Percentiles rank a stretch among this genome's conserved stretches.
phyloP scores from a whole-genome alignment of 2,329 filamentous ascomycete genomes.

The Aspergillus sp. region DNA sequence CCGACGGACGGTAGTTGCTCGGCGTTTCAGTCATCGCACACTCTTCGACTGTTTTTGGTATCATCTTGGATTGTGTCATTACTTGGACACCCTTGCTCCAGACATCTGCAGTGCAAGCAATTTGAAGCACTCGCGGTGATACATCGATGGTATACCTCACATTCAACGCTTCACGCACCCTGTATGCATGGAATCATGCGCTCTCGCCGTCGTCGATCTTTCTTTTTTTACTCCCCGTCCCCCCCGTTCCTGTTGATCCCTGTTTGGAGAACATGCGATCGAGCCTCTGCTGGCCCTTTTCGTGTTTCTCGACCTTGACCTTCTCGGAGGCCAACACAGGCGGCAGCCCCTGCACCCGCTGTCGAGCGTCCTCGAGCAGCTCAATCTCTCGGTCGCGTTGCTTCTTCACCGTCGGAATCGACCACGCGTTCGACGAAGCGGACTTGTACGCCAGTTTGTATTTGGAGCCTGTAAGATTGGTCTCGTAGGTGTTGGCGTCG shows the following conservation, averaged over 20 bases:
- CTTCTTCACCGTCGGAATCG: slow-evolving; percentile 32
- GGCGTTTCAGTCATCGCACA: background rate
- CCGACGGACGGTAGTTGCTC: slow-evolving; percentile 4
- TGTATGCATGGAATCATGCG: background rate
- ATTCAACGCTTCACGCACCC: background rate
- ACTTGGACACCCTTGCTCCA: background rate
- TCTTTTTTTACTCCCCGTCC: slow-evolving; percentile 22
- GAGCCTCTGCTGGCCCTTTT: slow-evolving; percentile 33
- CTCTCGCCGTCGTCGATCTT: slow-evolving; percentile 8
- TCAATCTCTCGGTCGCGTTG: slow-evolving; percentile 34
- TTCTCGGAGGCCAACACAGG: slow-evolving; percentile 34
- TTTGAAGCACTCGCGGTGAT: background rate
- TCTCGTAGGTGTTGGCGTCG: slow-evolving; percentile 38
- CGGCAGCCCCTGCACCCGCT: slow-evolving; percentile 30
- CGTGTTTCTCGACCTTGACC: slow-evolving; percentile 28
- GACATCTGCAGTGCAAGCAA: background rate
- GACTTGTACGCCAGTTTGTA: slow-evolving; percentile 38
- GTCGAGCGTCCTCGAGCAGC: slow-evolving; percentile 33
- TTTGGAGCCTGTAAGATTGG: slow-evolving; percentile 32
- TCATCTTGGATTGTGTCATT: background rate
- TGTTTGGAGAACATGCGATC: slow-evolving; percentile 28
- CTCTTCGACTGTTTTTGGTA: background rate
- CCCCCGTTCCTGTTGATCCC: slow-evolving; percentile 9
- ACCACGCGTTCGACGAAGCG: slow-evolving; percentile 30
- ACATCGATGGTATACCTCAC: background rate